These are phyloP conservation scores for Cyclanthera cordifolia DNA, from an alignment of 306 rosid genomes.

Conservation along the genomic window DNA sequence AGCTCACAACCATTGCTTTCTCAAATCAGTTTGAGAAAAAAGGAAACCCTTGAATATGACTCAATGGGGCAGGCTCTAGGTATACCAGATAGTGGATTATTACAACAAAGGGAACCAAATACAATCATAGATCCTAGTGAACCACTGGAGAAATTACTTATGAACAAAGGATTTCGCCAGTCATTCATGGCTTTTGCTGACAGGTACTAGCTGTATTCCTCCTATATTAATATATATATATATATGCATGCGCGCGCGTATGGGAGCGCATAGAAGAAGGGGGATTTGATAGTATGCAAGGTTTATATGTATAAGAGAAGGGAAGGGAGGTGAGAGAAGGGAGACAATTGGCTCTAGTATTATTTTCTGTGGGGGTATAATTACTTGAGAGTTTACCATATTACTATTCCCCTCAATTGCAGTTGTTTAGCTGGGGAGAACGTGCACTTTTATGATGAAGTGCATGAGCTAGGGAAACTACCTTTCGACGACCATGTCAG, in stretches of 20 bases:
- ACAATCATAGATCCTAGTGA: conserved; percentile 53
- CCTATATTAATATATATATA: not conserved
- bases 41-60: conserved; percentile 49
- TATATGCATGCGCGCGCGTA: too few relatives aligned
- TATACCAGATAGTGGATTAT: conserved; percentile 76
- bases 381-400: conserved; percentile 9
- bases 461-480: too few relatives aligned
- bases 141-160: conserved; percentile 78
- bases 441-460: too few relatives aligned
- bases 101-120: conserved; percentile 39
- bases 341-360: not conserved
- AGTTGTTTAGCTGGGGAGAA: conserved; percentile 34
- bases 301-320: not conserved
- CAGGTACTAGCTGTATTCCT: conserved; percentile 37
- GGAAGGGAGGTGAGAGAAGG: not conserved
- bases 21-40: conserved; percentile 81
- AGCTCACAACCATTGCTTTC: conserved; percentile 94
- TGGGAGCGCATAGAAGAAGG: too few relatives aligned
- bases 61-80: conserved; percentile 97
- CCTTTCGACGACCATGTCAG: too few relatives aligned
- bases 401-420: conserved; percentile 18
- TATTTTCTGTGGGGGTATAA: not conserved
- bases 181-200: conserved; percentile 93
- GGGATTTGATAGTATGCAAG: not conserved
- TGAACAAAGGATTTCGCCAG: conserved; percentile 66